Evolutionary conservation across 2,329 filamentous ascomycete genomes (phyloP), one percentile per base, ranked within the genome.

Genomic region (Cladophialophora exuberans): DNA sequence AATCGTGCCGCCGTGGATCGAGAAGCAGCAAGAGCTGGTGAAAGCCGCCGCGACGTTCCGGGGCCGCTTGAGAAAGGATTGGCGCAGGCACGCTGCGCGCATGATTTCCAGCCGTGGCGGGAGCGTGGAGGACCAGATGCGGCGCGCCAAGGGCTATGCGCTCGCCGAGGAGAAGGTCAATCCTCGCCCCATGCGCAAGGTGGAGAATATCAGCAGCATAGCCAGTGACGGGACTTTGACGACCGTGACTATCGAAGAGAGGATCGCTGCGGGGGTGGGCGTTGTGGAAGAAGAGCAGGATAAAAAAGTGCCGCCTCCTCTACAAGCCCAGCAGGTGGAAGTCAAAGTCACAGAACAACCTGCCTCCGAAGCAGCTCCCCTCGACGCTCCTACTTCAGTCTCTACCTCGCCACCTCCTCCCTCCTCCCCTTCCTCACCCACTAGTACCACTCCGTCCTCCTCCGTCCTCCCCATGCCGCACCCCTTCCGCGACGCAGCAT

Each of bases 1-100:
- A 17, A 89, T 97, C 56, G 90, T 96, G 0, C 94, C 94, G 1
- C 93, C 93, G 0, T 99, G 94, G 94, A 97, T 99, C 56, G 94
- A 99, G 73, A 97, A 97, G 73, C 94, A 99, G 70, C 93, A 97
- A 69, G 91, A 97, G 66, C 76, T 97, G 4, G 80, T 85, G 9
- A 84, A 83, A 57, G 82, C 88, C 0, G 81, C 86, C 1, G 80
- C 78, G 10, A 78, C 79, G 1, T 97, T 99, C 67, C 82, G 94
- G 2, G 74, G 78, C 2, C 78, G 90, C n/a, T 68, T 97, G 57
- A 79, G 92, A 30, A 83, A 80, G 35, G 90, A 96, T 64, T 97
- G 93, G 93, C 85, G 83, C 68, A 81, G 91, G 30, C 89, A 96
- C 71, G 90, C 88, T 4, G 86, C 90, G 1, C 78, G 89, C 45